Conservation (phyloP, 1,284 basidiomycete genomes). For the Sanghuangporus baumii region DNA sequence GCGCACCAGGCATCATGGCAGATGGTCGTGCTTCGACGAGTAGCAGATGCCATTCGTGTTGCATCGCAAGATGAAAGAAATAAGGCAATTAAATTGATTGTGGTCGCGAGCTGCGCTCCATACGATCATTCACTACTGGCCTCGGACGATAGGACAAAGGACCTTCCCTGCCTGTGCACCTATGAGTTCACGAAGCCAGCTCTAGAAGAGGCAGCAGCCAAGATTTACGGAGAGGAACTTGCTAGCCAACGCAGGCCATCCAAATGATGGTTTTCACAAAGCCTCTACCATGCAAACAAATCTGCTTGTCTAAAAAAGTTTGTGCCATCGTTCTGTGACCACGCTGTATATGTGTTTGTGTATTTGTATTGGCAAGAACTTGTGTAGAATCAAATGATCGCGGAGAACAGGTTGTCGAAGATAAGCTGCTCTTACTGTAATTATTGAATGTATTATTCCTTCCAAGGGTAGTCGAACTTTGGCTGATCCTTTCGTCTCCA, state of each 20-base stretch:
- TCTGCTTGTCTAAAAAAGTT: not conserved
- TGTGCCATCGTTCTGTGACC: not conserved
- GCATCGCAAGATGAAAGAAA: not conserved
- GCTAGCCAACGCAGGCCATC: not conserved
- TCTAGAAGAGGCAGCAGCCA: conserved; percentile 37
- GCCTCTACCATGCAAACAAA: not conserved
- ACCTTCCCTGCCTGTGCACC: conserved; percentile 33
- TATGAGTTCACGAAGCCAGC: conserved; percentile 54
- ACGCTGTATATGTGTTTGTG: too few relatives aligned
- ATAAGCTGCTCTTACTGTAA: not conserved
- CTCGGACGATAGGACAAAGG: conserved; percentile 18
- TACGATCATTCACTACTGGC: conserved; percentile 52
- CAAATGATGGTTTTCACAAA: not conserved
- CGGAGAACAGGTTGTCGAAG: too few relatives aligned
- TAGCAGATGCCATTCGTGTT: conserved; percentile 14
- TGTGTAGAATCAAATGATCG: too few relatives aligned
- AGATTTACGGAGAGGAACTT: conserved; percentile 38
- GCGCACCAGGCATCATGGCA: conserved; percentile 54
- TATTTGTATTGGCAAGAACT: too few relatives aligned
- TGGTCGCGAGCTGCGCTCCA: conserved; percentile 55
- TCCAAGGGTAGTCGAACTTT: conserved; percentile 84
- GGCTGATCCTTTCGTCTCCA: conserved; percentile 85
- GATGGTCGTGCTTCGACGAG: conserved; percentile 32
- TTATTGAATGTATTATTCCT: conserved; percentile 45
- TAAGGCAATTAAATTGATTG: conserved; percentile 31